Evolutionary conservation across 73 alveolate species (phyloP), one percentile per base, ranked within the genome.

Genomic region (Tetrahymena borealis): DNA sequence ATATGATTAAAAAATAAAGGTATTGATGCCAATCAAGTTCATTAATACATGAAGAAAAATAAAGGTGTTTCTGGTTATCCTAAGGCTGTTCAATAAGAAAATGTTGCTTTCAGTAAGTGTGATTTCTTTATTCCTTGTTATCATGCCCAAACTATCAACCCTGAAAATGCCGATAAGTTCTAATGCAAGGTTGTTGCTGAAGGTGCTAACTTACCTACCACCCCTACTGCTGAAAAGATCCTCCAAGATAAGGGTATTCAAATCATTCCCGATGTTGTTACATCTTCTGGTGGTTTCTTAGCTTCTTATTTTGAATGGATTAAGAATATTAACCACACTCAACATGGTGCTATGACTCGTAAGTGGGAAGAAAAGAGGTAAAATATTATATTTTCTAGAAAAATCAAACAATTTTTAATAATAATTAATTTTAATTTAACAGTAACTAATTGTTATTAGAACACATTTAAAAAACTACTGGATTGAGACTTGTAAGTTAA

Each of bases 281-380:
- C 94, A 32, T 97, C 97, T 90, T 98, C 97, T 33, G 99, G 99
- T 78, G 99, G 99, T 41, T 98, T 97, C 85, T 95, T 98, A 15
- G 99, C 97, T 78, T 96, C 98, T 77, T 97, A 97, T 91, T 94
- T 97, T 78, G 99, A 97, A 93, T 97, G 98, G 98, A 93, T 97
- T 37, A 97, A 97, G 96, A 97, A 97, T 42, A 92, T 97, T 4
- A 96, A 96, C 90, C 98, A 96, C 79, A 95, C 94, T 90, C 39
- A 91, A 38, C 97, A 97, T n/a, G 99, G 99, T 91, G 91, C 94
- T 92, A 94, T 97, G 95, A 96, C 97, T 77, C 96, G 96, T 91
- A 96, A 96, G 91, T 97, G 97, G 96, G 97, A 95, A 78, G 97
- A 94, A 38, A 94, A 94, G 91, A 79, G 95, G 31, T 96, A 97